phyloP scores from a whole-genome alignment of 2,329 filamentous ascomycete genomes.

The Kalaharituber pfeilii region DNA sequence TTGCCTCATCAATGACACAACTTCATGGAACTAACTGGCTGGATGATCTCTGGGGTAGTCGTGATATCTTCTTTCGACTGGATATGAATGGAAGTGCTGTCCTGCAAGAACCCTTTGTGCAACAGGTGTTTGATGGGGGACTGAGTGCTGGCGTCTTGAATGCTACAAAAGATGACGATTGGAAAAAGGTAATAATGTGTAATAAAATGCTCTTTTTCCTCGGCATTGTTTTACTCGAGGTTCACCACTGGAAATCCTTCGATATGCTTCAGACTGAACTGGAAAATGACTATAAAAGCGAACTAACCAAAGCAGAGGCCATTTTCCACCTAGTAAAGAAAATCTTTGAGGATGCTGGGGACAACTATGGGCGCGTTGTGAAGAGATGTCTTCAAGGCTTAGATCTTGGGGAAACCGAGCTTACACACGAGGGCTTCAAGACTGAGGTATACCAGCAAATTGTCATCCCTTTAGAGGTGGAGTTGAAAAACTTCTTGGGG shows the following conservation, averaged over 20 bases:
- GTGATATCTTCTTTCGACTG: no score
- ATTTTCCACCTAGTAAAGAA: not conserved
- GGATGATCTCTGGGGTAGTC: no score
- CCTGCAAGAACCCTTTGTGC: no score
- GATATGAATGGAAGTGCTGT: no score
- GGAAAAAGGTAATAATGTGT: no score
- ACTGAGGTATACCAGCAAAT: constrained; percentile 3
- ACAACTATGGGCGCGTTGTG: not conserved
- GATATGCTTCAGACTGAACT: no score
- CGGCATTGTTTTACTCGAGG: not conserved
- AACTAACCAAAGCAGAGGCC: not conserved
- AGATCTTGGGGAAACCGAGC: not conserved
- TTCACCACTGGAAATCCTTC: not conserved
- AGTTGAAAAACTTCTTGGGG: not conserved
- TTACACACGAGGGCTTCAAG: constrained; percentile 2
- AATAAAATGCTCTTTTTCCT: not conserved
- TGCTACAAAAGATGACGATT: no score
- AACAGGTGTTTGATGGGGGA: no score
- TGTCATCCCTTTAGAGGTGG: constrained; percentile 1
- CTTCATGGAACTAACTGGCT: no score
- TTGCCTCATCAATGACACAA: no score
- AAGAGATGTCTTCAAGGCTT: not conserved
- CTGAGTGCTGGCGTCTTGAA: no score
- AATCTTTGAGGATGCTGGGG: not conserved
- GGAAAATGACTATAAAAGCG: not conserved